Base-by-base conservation (phyloP, 495 filamentous ascomycete genomes). In the Penicillium daleae region DNA sequence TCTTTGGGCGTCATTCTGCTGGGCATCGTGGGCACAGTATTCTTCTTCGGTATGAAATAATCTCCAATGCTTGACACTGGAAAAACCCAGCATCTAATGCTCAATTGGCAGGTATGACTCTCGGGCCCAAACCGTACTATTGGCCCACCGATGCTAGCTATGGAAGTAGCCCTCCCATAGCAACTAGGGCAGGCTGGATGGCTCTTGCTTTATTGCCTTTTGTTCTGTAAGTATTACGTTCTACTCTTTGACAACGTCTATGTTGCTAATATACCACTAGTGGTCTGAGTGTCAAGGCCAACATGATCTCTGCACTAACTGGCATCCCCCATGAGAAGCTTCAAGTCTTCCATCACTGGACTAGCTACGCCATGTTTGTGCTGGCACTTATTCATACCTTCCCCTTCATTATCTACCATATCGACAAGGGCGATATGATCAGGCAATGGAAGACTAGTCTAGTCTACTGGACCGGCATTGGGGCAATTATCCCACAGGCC, bases 51-150 rank as follows among this genome's bases (percentile, higher is more conserved):
- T 81, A 68, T 52, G 57, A 4, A 29, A 1, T 22, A 12, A 22
- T 8, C 21, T 22, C 3, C 10, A 9, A 46, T 7, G 8, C 42
- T 22, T 46, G 67, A 4, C 66, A 67, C n/a, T 81, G 24, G 27
- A 12, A 75, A 48, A 68, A 68, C 17, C 12, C 48, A 29, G 24
- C 56, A 24, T 40, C 59, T 60, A 19, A 59, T 39, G 35, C 15
- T 33, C 7, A 29, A 37, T 12, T 22, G 6, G 42, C 65, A 83
- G 77, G 71, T 35, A 79, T 85, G 81, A 79, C 74, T 1, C 70
- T 86, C 8, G 77, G 75, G 21, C 80, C 83, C 3, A 61, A 79
- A 40, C 85, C 85, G 2, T 86, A 86, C 61, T 87, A 87, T 70
- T 87, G 85, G 82, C 80, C 84, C 3, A 82, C 78, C 24, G 74